These are phyloP conservation scores for Chimonanthus salicifolius DNA, from an alignment of 164 flowering plant genomes.

Conservation along the genomic window DNA sequence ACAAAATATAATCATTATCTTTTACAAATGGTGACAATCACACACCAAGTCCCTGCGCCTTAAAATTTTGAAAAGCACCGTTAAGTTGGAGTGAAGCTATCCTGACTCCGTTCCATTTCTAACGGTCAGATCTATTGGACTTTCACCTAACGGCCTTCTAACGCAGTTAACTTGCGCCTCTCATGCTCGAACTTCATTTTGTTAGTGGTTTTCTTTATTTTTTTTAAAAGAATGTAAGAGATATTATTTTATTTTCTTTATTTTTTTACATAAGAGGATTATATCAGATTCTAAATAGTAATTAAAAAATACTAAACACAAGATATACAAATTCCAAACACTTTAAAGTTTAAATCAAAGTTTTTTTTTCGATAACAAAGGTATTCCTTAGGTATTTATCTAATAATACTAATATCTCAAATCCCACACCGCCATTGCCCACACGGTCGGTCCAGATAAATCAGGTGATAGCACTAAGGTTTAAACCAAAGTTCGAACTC, in stretches of 20 bases:
- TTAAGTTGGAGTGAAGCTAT: background rate
- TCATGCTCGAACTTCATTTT: background rate
- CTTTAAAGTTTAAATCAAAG: no score
- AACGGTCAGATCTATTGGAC: constrained; percentile 4
- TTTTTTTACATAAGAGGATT: background rate
- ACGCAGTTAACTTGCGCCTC: background rate
- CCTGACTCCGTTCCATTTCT: background rate
- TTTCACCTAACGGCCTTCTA: background rate
- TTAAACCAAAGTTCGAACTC: no score
- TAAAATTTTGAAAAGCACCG: background rate
- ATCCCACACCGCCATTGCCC: no score
- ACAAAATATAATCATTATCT: no score
- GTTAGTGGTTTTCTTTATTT: background rate
- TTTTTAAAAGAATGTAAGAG: background rate
- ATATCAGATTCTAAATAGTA: background rate
- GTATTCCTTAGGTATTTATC: no score
- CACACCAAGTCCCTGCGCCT: background rate
- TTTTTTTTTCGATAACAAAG: no score
- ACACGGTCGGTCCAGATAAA: fast-evolving
- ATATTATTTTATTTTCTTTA: background rate
- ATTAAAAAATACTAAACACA: no score
- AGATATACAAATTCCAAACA: no score
- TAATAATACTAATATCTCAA: fast-evolving
- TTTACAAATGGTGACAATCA: background rate
- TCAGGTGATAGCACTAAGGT: no score